Percentiles rank a stretch among this genome's conserved stretches.
Evolutionary conservation across 805 yeast species (phyloP).

Genomic region (Danielozyma ontarioensis): DNA sequence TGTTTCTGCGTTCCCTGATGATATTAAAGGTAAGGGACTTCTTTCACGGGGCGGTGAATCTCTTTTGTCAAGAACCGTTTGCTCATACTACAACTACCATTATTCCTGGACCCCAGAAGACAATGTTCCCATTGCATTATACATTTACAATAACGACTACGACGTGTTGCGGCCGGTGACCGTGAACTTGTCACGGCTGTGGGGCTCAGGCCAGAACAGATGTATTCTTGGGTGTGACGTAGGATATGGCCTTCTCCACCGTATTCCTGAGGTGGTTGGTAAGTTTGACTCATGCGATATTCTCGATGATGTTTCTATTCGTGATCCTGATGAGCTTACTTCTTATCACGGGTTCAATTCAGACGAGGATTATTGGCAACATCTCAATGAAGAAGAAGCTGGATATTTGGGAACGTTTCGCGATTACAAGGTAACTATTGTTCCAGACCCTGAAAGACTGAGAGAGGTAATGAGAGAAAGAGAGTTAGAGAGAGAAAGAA

Average conservation of each 20-base stretch:
- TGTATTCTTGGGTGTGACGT: conserved; percentile 92
- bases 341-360: too few species aligned
- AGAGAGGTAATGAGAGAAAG: too few species aligned
- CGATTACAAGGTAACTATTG: too few species aligned
- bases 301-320: conserved; percentile 27
- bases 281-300: conserved; percentile 38
- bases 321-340: too few species aligned
- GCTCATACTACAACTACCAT: conserved; percentile 49
- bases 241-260: conserved; percentile 85
- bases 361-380: too few species aligned
- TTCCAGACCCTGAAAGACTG: too few species aligned
- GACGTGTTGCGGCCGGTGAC: conserved; percentile 84
- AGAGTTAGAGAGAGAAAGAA: too few species aligned
- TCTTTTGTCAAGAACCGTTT: conserved; percentile 61
- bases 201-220: conserved; percentile 61
- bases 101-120: conserved; percentile 27
- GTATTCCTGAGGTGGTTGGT: conserved; percentile 67
- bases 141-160: conserved; percentile 82
- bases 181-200: conserved; percentile 54
- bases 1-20: conserved; percentile 54
- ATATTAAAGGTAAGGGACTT: conserved; percentile 51
- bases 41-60: conserved; percentile 86
- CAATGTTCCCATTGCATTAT: conserved; percentile 33
- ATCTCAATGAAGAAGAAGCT: too few species aligned
- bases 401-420: too few species aligned